phyloP scores from a whole-genome alignment of 306 rosid species.

The Sicyos baderoa region DNA sequence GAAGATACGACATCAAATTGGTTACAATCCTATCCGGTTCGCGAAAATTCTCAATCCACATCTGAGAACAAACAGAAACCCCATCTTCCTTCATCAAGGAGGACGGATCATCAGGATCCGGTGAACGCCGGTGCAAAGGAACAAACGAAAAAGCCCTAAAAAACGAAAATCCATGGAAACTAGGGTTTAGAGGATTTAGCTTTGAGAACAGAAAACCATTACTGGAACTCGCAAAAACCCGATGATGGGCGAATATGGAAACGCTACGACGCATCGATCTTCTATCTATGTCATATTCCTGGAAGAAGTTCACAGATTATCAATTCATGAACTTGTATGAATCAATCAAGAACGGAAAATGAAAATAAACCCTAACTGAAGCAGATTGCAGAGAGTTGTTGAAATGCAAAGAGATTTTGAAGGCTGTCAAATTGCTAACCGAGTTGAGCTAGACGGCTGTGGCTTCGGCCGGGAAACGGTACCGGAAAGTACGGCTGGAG shows the following conservation, averaged over 20 bases:
- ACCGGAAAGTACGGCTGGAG: not conserved
- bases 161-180: constrained; percentile 21
- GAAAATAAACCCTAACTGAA: constrained; percentile 7
- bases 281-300: constrained; percentile 32
- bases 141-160: constrained; percentile 30
- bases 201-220: constrained; percentile 20
- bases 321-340: not conserved
- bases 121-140: constrained; percentile 33
- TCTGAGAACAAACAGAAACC: constrained; percentile 49
- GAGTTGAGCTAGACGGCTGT: not conserved
- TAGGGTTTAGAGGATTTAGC: constrained; percentile 20
- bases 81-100: constrained; percentile 62
- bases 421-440: not conserved
- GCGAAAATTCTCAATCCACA: constrained; percentile 81
- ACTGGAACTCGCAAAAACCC: constrained; percentile 23
- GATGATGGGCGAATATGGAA: constrained; percentile 34
- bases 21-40: constrained; percentile 50
- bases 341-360: not conserved
- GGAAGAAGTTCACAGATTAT: constrained; percentile 11
- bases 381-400: not conserved
- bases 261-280: constrained; percentile 52
- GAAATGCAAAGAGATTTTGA: not conserved
- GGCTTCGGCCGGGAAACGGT: not conserved
- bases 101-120: constrained; percentile 61
- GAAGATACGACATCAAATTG: constrained; percentile 54